These are phyloP conservation scores for Hypholoma fasciculare DNA, from an alignment of 768 basidiomycete species.

Conservation along the genomic window DNA sequence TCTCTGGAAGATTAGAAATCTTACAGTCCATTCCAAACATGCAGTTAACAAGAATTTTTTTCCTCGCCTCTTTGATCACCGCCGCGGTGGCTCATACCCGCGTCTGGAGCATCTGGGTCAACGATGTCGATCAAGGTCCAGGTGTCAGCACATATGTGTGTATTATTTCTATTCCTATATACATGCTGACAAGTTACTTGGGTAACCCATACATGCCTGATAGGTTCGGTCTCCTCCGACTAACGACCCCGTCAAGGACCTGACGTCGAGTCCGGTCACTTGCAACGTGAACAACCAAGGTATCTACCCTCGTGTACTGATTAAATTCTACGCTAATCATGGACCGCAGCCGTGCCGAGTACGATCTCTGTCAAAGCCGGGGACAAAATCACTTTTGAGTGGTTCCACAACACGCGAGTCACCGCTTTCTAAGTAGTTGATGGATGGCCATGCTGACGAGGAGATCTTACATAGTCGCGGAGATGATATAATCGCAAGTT, in stretches of 20 bases:
- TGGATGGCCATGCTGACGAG: not conserved
- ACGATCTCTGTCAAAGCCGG: slow-evolving; percentile 29
- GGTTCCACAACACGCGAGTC: slow-evolving; percentile 30
- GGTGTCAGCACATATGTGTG: slow-evolving; percentile 30
- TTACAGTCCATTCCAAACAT: slow-evolving; percentile 6
- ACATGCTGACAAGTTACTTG: not conserved
- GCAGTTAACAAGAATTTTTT: slow-evolving; percentile 20
- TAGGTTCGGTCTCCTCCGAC: slow-evolving; percentile 37
- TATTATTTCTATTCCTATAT: not conserved
- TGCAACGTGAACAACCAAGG: slow-evolving; percentile 35
- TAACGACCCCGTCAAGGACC: slow-evolving; percentile 36
- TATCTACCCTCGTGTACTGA: slow-evolving; percentile 3
- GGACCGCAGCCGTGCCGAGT: slow-evolving; percentile 24
- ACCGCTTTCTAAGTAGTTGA: not conserved
- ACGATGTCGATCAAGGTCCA: slow-evolving; percentile 35
- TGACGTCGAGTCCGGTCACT: slow-evolving; percentile 26
- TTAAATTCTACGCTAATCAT: not conserved
- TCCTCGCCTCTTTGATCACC: slow-evolving; percentile 22
- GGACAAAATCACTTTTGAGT: slow-evolving; percentile 34
- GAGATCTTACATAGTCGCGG: slow-evolving; percentile 23
- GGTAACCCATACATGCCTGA: not conserved
- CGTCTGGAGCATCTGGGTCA: slow-evolving; percentile 38
- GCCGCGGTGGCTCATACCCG: slow-evolving; percentile 29
- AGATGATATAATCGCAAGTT: slow-evolving; percentile 36
- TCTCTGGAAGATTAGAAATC: not conserved